Evolutionary conservation across 805 yeast species (phyloP).

Genomic region (Lachancea fermentati): DNA sequence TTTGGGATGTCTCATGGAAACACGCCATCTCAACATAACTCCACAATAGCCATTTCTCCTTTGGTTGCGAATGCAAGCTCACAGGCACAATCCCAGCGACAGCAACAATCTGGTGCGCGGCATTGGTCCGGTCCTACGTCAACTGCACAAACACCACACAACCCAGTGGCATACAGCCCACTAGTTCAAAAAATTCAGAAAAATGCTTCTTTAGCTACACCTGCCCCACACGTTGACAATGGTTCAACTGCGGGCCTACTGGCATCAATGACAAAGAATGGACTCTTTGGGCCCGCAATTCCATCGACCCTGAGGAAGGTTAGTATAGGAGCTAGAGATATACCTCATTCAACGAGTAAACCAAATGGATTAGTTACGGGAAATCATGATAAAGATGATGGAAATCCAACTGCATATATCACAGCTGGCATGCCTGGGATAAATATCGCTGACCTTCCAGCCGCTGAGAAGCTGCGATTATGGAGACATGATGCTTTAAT

Average conservation of each 20-base stretch:
- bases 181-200: constrained; percentile 12
- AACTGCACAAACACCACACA: constrained; percentile 25
- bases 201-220: constrained; percentile 36
- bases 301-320: constrained; percentile 30
- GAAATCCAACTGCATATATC: constrained; percentile 1
- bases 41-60: constrained; percentile 72
- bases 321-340: constrained; percentile 23
- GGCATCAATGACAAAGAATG: constrained; percentile 23
- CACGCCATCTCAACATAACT: constrained; percentile 56
- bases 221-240: constrained; percentile 13
- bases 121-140: constrained; percentile 42
- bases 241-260: constrained; percentile 18
- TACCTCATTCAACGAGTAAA: background rate
- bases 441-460: constrained; percentile 40
- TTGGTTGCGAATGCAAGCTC: constrained; percentile 12
- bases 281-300: constrained; percentile 25
- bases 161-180: constrained; percentile 12
- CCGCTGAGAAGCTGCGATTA: constrained; percentile 75
- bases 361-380: background rate
- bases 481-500: constrained; percentile 93
- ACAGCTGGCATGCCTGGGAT: constrained; percentile 18
- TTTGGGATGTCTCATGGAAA: constrained; percentile 24
- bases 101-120: constrained; percentile 1
- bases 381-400: background rate
- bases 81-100: constrained; percentile 1